These are phyloP conservation scores for Thyridium curvatum DNA, from an alignment of 2,329 filamentous ascomycete genomes.

Conservation along the genomic window DNA sequence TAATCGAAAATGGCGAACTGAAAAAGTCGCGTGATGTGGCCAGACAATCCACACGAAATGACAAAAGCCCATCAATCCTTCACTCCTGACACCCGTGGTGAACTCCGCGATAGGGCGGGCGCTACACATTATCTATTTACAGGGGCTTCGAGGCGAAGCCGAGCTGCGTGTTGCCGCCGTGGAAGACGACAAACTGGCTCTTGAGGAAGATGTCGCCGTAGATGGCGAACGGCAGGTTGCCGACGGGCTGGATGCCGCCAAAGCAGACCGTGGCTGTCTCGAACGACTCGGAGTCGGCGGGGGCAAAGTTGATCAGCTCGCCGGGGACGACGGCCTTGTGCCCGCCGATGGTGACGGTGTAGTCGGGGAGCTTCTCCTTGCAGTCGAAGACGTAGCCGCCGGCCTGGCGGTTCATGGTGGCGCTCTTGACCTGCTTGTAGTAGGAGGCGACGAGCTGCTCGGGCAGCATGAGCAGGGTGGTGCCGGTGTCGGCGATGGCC, in stretches of 20 bases:
- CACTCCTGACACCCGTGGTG: too few species aligned
- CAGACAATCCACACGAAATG: too few species aligned
- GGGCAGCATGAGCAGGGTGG: conserved; percentile 31
- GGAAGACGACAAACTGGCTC: conserved; percentile 24
- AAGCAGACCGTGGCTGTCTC: conserved; percentile 17
- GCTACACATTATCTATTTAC: too few species aligned
- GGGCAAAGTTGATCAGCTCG: conserved; percentile 13
- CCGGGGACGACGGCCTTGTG: conserved; percentile 25
- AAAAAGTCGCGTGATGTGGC: too few species aligned
- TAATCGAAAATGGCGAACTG: too few species aligned
- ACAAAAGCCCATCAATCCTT: too few species aligned
- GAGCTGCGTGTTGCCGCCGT: conserved; percentile 26
- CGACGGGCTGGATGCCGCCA: conserved; percentile 23
- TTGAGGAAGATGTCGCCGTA: conserved; percentile 22
- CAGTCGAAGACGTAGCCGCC: conserved; percentile 31
- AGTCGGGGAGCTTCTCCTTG: conserved; percentile 22
- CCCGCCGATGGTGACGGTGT: conserved; percentile 25
- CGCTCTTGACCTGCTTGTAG: conserved; percentile 27
- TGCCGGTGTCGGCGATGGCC: conserved; percentile 34
- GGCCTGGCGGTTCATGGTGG: conserved; percentile 22
- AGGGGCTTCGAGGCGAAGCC: conserved; percentile 30
- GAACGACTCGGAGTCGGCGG: conserved; percentile 3
- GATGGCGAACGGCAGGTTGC: conserved; percentile 15
- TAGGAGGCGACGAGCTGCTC: conserved; percentile 28
- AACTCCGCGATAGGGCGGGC: too few species aligned